These are phyloP conservation scores for Phialemoniopsis sp. DNA, from an alignment of 2,329 filamentous ascomycete species.

Conservation along the genomic window DNA sequence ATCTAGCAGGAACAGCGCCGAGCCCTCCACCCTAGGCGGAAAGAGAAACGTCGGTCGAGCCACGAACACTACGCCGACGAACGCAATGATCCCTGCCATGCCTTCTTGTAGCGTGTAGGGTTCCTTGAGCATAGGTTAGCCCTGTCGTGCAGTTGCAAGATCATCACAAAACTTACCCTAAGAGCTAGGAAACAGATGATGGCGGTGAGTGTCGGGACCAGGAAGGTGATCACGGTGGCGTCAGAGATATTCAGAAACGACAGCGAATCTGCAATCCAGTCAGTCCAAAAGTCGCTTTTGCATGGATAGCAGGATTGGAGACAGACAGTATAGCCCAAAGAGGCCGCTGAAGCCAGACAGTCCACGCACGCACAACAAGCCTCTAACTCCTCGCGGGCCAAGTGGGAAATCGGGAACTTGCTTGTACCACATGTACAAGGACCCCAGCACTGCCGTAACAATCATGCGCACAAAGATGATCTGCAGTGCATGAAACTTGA, in stretches of 20 bases:
- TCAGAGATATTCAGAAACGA: conserved; percentile 41
- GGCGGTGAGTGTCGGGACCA: conserved; percentile 70
- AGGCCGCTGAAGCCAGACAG: conserved; percentile 57
- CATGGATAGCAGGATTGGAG: too few species aligned
- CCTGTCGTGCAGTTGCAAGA: too few species aligned
- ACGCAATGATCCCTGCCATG: conserved; percentile 68
- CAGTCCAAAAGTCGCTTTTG: too few species aligned
- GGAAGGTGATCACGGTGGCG: conserved; percentile 85
- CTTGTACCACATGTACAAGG: conserved; percentile 69
- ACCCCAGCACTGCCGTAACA: conserved; percentile 65
- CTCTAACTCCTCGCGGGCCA: conserved; percentile 62
- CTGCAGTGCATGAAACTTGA: conserved; percentile 64
- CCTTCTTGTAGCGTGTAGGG: conserved; percentile 76
- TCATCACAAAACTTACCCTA: too few species aligned
- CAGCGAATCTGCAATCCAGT: too few species aligned
- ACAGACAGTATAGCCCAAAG: conserved; percentile 42
- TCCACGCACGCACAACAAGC: conserved; percentile 50
- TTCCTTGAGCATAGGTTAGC: conserved; percentile 54
- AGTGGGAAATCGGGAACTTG: conserved; percentile 66
- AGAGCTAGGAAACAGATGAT: too few species aligned
- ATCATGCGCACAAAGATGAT: conserved; percentile 78
- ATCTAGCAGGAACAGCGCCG: conserved; percentile 2
- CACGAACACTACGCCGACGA: conserved; percentile 79
- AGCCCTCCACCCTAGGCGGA: too few species aligned
- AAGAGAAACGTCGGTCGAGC: conserved; percentile 56